These are phyloP conservation scores for Globisporangium paddicum DNA, from an alignment of 352 stramenopile species.

Conservation along the genomic window DNA sequence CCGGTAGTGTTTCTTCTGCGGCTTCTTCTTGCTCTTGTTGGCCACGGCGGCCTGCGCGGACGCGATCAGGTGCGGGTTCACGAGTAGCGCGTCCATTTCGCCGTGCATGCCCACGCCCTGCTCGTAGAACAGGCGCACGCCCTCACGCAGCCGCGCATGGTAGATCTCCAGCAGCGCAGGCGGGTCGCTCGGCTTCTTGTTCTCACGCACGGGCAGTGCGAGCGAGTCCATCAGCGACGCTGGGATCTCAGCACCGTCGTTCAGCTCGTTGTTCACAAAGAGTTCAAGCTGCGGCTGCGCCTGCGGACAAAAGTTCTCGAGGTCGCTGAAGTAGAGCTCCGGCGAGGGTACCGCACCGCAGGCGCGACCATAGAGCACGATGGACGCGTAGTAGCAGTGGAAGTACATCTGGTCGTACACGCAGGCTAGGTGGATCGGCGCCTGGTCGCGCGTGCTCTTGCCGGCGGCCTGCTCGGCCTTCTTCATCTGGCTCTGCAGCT, in stretches of 20 bases:
- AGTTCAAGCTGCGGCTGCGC: conserved; percentile 33
- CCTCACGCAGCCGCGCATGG: conserved; percentile 57
- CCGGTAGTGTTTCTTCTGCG: conserved; percentile 59
- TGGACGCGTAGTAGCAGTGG: conserved; percentile 59
- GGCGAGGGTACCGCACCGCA: conserved; percentile 55
- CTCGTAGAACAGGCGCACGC: conserved; percentile 77
- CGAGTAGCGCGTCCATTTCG: conserved; percentile 72
- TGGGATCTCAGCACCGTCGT: conserved; percentile 6
- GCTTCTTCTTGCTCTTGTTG: conserved; percentile 52
- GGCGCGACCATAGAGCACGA: conserved; percentile 67
- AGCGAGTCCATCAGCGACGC: conserved; percentile 32
- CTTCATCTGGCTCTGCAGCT: conserved; percentile 45
- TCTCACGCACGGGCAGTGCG: conserved; percentile 25
- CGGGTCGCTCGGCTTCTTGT: conserved; percentile 17
- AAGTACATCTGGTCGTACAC: conserved; percentile 81
- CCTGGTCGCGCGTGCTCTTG: conserved; percentile 44
- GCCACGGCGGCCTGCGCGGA: conserved; percentile 14
- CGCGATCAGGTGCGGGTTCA: conserved; percentile 24
- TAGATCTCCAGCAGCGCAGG: conserved; percentile 48
- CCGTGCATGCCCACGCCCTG: conserved; percentile 66
- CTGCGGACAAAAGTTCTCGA: conserved; percentile 42
- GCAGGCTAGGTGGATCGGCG: conserved; percentile 60
- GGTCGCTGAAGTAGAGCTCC: conserved; percentile 49
- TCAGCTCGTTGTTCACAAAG: conserved; percentile 59
- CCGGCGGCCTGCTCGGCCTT: conserved; percentile 40